Percentiles rank a stretch among this genome's conserved stretches.
These are phyloP conservation scores for Protea cynaroides DNA, from an alignment of 164 flowering plant genomes.

Conservation along the genomic window DNA sequence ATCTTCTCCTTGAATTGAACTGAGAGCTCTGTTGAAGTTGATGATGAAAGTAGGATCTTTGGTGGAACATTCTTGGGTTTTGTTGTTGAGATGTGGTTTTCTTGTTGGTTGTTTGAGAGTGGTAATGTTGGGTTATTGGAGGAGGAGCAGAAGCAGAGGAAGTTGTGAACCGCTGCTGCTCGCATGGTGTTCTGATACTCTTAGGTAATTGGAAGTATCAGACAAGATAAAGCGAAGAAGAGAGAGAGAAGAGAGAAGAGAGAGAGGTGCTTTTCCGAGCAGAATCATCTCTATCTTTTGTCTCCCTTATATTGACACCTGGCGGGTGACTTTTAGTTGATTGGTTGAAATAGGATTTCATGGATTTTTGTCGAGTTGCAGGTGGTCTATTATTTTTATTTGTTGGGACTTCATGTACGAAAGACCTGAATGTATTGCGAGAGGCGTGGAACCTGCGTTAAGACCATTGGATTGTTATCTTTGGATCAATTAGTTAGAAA, in stretches of 20 bases:
- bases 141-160: constrained; percentile 45
- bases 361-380: constrained; percentile 4
- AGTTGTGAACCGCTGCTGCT: constrained; percentile 30
- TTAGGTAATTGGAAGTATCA: background rate
- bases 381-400: too few relatives aligned
- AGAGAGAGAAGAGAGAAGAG: too few relatives aligned
- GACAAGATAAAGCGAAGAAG: background rate
- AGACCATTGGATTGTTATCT: too few relatives aligned
- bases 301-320: constrained; percentile 11
- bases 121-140: constrained; percentile 17
- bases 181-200: constrained; percentile 16
- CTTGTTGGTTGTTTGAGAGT: constrained; percentile 20
- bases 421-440: too few relatives aligned
- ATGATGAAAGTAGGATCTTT: constrained; percentile 46
- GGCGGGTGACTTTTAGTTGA: constrained; percentile 8
- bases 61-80: constrained; percentile 50
- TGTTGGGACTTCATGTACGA: too few relatives aligned
- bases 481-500: too few relatives aligned
- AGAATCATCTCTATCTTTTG: background rate
- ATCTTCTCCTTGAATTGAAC: constrained; percentile 78
- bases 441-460: too few relatives aligned
- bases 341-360: constrained; percentile 29
- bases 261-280: too few relatives aligned
- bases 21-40: constrained; percentile 39
- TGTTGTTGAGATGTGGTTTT: constrained; percentile 22